Base-by-base conservation (phyloP, 2,329 filamentous ascomycete genomes). In the Madurella fahalii region DNA sequence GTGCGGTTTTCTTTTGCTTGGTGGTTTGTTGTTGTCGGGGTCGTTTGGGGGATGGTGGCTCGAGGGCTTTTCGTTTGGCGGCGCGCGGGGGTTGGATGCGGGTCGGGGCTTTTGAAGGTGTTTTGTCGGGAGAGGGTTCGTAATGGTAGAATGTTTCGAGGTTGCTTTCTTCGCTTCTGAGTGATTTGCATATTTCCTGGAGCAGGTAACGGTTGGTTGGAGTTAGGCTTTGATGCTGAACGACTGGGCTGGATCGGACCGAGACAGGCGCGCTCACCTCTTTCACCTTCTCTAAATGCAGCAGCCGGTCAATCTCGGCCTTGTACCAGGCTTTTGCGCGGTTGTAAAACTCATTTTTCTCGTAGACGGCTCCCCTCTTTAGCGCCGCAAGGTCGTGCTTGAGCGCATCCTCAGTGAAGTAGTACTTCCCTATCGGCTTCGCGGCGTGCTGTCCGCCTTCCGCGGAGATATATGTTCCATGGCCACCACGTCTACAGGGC, bases 261-360 rank as follows among this genome's bases (percentile, higher is more conserved):
- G 34, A 37, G 34, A 15, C 4, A 11, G 34, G 34, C 9, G n/a
- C 1, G 32, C 54, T 45, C 32, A 58, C 58, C 54, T 49, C n/a
- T 20, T 18, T 34, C 7, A 57, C 40, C 25, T 1, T 41, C 11
- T 58, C 42, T 0, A 52, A n/a, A 16, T 61, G 58, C 3, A 59
- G n/a, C 4, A 54, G 25, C 2, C 63, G 58, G 40, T 63, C 59
- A n/a, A 63, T 57, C 46, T 64, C 62, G 43, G 61, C 61, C 47
- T 62, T 64, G 53, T 62, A 65, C 63, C 63, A 65, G 7, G 61
- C 53, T 37, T 52, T 58, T 2, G 55, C 61, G 1, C 62, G 52
- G 12, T 46, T 50, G 42, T 58, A 58, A 44, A 65, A 65, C 25
- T 64, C 62, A 1, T 52, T 32, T 16, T 31, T 34, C 8, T 20